Conservation (phyloP, 208 protist genomes). For the Trypanosoma melophagium region DNA sequence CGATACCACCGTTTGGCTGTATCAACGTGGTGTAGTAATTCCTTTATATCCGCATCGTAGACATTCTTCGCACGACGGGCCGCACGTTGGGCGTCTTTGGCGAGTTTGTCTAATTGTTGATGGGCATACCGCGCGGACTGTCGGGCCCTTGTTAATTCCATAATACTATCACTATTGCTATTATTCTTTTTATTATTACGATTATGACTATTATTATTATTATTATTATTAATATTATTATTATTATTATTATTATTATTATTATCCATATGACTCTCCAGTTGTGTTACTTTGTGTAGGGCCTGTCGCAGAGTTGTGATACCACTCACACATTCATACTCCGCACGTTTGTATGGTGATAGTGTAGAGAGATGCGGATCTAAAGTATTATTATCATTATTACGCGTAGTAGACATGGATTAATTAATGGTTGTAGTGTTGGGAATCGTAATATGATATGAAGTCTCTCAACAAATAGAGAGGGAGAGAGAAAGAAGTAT, state of each 20-base stretch:
- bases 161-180: no score
- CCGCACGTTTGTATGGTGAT: conserved; percentile 47
- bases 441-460: no score
- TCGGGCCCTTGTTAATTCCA: conserved; percentile 10
- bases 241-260: conserved; percentile 1
- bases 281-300: conserved; percentile 25
- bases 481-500: no score
- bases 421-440: no score
- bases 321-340: conserved; percentile 52
- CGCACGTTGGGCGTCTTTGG: conserved; percentile 36
- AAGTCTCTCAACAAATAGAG: no score
- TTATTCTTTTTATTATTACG: conserved; percentile 1
- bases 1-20: conserved; percentile 49
- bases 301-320: conserved; percentile 40
- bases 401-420: no score
- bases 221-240: conserved; percentile 2
- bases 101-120: conserved; percentile 31
- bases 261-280: conserved; percentile 2
- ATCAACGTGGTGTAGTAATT: conserved; percentile 43
- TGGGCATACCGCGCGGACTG: conserved; percentile 29
- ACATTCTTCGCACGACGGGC: conserved; percentile 5
- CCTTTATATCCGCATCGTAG: conserved; percentile 22
- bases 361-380: conserved; percentile 32
- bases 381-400: conserved; percentile 7
- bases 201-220: background rate